Conservation (phyloP, 1,284 basidiomycete genomes). For the Trametes sp. region DNA sequence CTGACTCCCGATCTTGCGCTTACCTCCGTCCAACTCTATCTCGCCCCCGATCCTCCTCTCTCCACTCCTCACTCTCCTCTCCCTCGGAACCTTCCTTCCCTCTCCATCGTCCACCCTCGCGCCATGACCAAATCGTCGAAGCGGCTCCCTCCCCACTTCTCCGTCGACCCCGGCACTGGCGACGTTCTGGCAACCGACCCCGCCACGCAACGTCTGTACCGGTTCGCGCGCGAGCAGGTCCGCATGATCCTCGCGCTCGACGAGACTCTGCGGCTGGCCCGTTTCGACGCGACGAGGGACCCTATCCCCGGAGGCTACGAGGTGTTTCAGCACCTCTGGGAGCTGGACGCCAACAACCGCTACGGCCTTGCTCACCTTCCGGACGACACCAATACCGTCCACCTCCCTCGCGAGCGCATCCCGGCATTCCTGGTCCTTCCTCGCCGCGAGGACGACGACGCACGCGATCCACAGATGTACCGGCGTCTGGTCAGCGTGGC, state of each 20-base stretch:
- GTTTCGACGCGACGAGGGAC: background rate
- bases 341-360: background rate
- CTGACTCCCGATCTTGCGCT: background rate
- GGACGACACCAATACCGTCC: background rate
- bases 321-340: background rate
- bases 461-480: background rate
- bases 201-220: background rate
- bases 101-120: background rate
- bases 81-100: background rate
- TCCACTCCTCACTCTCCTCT: background rate
- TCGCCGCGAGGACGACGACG: background rate
- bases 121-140: background rate
- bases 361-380: background rate
- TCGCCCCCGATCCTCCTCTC: background rate
- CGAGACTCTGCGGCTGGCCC: background rate
- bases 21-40: background rate
- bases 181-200: background rate
- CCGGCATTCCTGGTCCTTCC: background rate
- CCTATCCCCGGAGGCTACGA: background rate
- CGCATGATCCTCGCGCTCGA: background rate
- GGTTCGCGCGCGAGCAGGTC: background rate
- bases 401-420: background rate
- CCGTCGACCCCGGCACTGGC: background rate
- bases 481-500: background rate
- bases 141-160: background rate